Percentiles rank a stretch among this genome's conserved stretches.
These are phyloP conservation scores for Mycocentrospora acerina DNA, from an alignment of 2,329 filamentous ascomycete genomes.

Conservation along the genomic window DNA sequence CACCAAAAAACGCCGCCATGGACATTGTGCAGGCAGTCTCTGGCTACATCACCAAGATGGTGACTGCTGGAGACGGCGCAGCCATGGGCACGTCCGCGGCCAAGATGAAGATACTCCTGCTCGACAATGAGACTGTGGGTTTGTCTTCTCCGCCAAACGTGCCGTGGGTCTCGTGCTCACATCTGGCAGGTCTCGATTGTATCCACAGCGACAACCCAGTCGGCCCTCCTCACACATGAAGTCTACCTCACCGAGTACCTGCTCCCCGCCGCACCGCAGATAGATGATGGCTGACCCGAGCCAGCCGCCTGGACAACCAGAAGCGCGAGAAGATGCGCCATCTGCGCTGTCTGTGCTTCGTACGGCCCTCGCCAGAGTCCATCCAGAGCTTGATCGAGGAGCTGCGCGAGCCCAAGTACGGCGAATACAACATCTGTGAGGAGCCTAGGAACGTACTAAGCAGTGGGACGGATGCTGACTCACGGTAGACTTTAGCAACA, in stretches of 20 bases:
- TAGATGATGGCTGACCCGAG: slow-evolving; percentile 21
- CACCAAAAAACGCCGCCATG: slow-evolving; percentile 57
- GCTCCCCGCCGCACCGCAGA: slow-evolving; percentile 6
- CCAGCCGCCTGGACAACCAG: slow-evolving; percentile 77
- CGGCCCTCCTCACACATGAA: slow-evolving; percentile 89
- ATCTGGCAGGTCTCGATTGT: slow-evolving; percentile 72
- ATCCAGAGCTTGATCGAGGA: slow-evolving; percentile 95
- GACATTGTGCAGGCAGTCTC: slow-evolving; percentile 91
- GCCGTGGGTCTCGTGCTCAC: slow-evolving; percentile 13
- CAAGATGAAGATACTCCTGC: slow-evolving; percentile 97
- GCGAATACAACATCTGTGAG: slow-evolving; percentile 86
- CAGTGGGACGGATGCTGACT: slow-evolving; percentile 19
- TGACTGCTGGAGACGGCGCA: slow-evolving; percentile 75
- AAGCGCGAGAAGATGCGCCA: slow-evolving; percentile 97
- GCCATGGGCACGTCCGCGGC: slow-evolving; percentile 67
- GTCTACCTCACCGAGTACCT: slow-evolving; percentile 87
- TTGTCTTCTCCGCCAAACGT: slow-evolving; percentile 43
- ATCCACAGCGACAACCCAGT: slow-evolving; percentile 94
- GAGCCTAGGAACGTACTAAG: neutral
- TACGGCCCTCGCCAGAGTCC: slow-evolving; percentile 87
- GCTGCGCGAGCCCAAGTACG: slow-evolving; percentile 92
- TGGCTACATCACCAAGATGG: slow-evolving; percentile 95
- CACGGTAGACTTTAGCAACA: slow-evolving; percentile 80
- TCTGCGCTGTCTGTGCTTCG: slow-evolving; percentile 87
- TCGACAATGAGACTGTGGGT: slow-evolving; percentile 86